Evolutionary conservation across 345 rosid species (phyloP).

Genomic region (Clarkia xantiana): DNA sequence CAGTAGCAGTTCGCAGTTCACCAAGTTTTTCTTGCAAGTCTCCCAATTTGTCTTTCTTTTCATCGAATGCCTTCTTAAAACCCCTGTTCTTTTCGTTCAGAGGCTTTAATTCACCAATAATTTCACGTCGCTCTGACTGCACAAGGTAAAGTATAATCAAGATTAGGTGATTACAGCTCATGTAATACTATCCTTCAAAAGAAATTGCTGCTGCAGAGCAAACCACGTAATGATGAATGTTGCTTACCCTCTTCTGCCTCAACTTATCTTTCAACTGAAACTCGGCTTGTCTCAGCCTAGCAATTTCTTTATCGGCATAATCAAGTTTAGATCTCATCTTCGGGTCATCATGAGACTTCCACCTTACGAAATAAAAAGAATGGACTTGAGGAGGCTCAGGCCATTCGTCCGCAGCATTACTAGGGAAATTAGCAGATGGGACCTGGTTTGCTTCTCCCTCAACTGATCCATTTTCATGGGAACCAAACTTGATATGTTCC

Average conservation of each 20-base stretch:
- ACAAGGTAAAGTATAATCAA: conserved; percentile 1
- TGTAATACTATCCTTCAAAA: neutral
- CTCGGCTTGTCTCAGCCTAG: conserved; percentile 29
- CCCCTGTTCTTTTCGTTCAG: conserved; percentile 22
- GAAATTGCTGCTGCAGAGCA: neutral
- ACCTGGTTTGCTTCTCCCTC: conserved; percentile 30
- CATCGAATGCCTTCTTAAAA: conserved; percentile 33
- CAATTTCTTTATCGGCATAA: conserved; percentile 45
- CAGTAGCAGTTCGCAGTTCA: conserved; percentile 41
- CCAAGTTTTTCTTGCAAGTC: conserved; percentile 86
- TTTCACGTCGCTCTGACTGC: conserved; percentile 35
- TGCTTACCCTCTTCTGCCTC: conserved; percentile 51
- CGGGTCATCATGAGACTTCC: conserved; percentile 44
- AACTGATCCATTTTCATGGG: conserved; percentile 34
- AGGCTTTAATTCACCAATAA: conserved; percentile 27
- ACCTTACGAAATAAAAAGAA: conserved; percentile 43
- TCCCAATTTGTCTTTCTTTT: conserved; percentile 64
- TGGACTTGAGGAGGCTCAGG: conserved; percentile 55
- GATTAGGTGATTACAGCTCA: neutral
- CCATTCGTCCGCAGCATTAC: conserved; percentile 73
- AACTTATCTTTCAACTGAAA: conserved; percentile 24
- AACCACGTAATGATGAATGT: neutral
- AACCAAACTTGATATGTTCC: conserved; percentile 40
- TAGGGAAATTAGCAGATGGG: conserved; percentile 30
- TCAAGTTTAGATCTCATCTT: conserved; percentile 51